Base-by-base conservation (phyloP, 2,329 filamentous ascomycete species). In the Apiospora malaysiana region DNA sequence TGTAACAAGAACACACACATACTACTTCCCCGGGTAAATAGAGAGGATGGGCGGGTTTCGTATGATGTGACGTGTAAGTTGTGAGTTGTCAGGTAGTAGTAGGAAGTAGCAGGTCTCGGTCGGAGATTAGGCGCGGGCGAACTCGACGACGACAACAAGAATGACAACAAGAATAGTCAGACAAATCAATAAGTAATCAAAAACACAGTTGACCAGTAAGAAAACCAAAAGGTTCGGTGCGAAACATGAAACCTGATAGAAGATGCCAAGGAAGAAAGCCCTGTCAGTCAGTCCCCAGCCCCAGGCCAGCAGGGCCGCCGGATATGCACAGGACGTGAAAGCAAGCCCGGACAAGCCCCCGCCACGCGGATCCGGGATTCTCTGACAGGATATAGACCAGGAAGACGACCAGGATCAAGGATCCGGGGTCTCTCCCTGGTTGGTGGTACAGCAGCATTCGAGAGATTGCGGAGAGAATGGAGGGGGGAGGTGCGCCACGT, bases 351-450 rank as follows among this genome's bases (percentile, higher is more conserved):
- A 12, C 42, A 43, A 43, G 42, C 32, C 18, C 49, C 56, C 56
- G 56, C 56, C 56, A 63, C 56, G 56, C 56, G 32, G 56, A 63
- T 63, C 56, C 56, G 56, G 32, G 56, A 40, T 63, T 14, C 32
- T 63, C 32, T 63, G 56, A 63, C 56, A 63, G 56, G 18, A 14
- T 40, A 63, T 63, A 23, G 56, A 40, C 27, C 51, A 59, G 51
- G 51, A n/a, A n/a, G n/a, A n/a, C n/a, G n/a, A n/a, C n/a, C n/a
- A n/a, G n/a, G 51, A 25, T 8, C 25, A 25, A 12, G 27, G 16
- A 18, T 27, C 25, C 32, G 27, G 23, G 18, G 18, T 37, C 56
- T 27, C 56, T 40, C n/a, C 12, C 32, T 27, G 5, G 8, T 27
- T 51, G 25, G 8, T 56, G 51, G 7, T 18, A 6, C 51, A 18